Evolutionary conservation across 2,329 filamentous ascomycete genomes (phyloP), one percentile per base, ranked within the genome.

Genomic region (Fusarium chlamydosporum): DNA sequence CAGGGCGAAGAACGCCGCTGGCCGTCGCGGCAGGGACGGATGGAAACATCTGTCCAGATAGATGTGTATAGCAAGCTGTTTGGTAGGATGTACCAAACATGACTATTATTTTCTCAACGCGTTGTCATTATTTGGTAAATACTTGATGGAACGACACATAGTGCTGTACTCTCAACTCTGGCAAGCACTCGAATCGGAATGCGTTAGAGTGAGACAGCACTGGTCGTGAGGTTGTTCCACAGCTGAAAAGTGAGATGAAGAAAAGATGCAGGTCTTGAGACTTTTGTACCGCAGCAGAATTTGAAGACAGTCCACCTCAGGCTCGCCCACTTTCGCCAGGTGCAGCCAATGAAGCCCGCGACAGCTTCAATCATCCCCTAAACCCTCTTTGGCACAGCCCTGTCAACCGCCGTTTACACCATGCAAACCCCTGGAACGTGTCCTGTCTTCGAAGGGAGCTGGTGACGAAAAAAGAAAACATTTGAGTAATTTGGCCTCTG

Each of bases 1-100:
- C 84, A 84, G 79, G 82, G 82, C 82, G 76, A 74, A 73, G 80
- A 56, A 65, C 65, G 56, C 70, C 82, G 81, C 67, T 77, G 82
- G 84, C 82, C 84, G 86, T 83, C 86, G 85, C 81, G 86, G 86
- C 86, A 80, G 72, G 68, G 72, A 63, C 51, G 71, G 55, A 64
- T 63, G 51, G 33, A n/a, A n/a, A 54, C 31, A 60, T 54, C 45
- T 64, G 66, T 45, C 57, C 29, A 33, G 29, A 31, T 33, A 29
- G n/a, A 45, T 35, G 27, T 57, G 58, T 60, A 56, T 63, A 56
- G 64, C 51, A 60, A 68, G 34, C 15, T 56, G 15, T 61, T 61
- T 26, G 34, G 54, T 58, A 68, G 40, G 62, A 43, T 31, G 52
- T 42, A 59, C 43, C 40, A 33, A 55, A 47, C 41, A 34, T 52